Base-by-base conservation (phyloP, 2,329 filamentous ascomycete species). In the Fusarium nanum region DNA sequence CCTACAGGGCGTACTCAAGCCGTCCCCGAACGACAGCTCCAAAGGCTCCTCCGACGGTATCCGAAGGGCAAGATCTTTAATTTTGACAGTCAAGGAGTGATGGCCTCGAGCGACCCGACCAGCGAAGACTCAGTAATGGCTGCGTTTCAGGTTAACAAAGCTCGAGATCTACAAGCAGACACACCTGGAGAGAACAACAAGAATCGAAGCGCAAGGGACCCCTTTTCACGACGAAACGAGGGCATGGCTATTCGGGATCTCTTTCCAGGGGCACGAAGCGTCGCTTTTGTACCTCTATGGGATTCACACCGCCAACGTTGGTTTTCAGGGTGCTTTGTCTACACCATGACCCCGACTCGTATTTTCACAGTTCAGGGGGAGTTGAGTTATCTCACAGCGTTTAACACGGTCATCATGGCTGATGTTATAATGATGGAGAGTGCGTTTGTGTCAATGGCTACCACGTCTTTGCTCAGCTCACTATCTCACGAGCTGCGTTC, bases 401-500 rank as follows among this genome's bases (percentile, higher is more conserved):
- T 89, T 68, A 83, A 82, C 0, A 83, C 85, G 49, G 84, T 84
- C 2, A 84, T 87, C 20, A 88, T 89, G 84, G 82, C 85, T 0
- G 87, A 90, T 56, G 78, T 90, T 7, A 81, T 47, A 83, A 1
- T 80, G 85, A 6, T 71, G 87, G 30, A 77, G 79, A 28, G 73
- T 75, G 4, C 76, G 11, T 71, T 77, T 13, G 80, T 80, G 0
- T 81, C 82, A 34, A 82, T 79, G 58, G 84, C 86, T 32, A 89
- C 88, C 73, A 84, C 84, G 2, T 87, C 89, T 60, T 85, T 89
- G 46, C 83, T 91, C 16, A 85, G 86, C 4, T 89, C 85, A 5
- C 84, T 91, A 13, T 88, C 85, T 4, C 88, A 91, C 70, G 88
- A 91, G 71, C 79, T 91, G 12, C 82, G 88, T 10, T 88, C 85